These are phyloP conservation scores for Salvia sclarea DNA, from an alignment of 305 asterid species.

Conservation along the genomic window DNA sequence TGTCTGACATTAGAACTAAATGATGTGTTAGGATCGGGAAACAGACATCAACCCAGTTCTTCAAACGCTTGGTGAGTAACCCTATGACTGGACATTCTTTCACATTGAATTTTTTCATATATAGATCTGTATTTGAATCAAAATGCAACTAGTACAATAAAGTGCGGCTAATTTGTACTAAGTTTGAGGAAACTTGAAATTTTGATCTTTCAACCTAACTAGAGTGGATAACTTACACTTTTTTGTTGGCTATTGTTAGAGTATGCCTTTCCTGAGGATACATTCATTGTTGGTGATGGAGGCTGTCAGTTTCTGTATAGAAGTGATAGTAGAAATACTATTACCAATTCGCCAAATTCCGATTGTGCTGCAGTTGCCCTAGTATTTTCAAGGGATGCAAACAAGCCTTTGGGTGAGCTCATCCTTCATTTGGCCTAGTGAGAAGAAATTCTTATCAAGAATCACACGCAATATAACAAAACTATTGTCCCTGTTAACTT, in stretches of 20 bases:
- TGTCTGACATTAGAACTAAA: slow-evolving; percentile 41
- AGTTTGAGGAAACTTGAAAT: not conserved
- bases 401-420: slow-evolving; percentile 59
- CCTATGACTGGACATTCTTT: slow-evolving; percentile 20
- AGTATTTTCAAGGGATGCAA: slow-evolving; percentile 56
- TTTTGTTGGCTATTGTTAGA: slow-evolving; percentile 45
- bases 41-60: slow-evolving; percentile 66
- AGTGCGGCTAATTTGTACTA: not conserved
- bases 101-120: slow-evolving; percentile 5
- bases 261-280: slow-evolving; percentile 62
- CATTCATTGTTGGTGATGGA: slow-evolving; percentile 74
- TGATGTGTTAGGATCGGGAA: slow-evolving; percentile 61
- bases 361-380: slow-evolving; percentile 60
- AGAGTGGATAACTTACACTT: slow-evolving; percentile 12
- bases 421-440: slow-evolving; percentile 19
- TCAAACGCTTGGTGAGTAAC: slow-evolving; percentile 75
- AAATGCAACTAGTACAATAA: slow-evolving; percentile 8
- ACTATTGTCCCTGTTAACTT: slow-evolving; percentile 4
- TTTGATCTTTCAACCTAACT: slow-evolving; percentile 8
- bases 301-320: slow-evolving; percentile 49
- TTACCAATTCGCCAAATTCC: slow-evolving; percentile 8
- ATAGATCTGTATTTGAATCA: not conserved
- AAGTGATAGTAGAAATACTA: slow-evolving; percentile 34
- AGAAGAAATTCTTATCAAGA: not conserved
- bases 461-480: slow-evolving; percentile 4